phyloP scores from a whole-genome alignment of 2,329 filamentous ascomycete genomes.

The Penicillium sp. region DNA sequence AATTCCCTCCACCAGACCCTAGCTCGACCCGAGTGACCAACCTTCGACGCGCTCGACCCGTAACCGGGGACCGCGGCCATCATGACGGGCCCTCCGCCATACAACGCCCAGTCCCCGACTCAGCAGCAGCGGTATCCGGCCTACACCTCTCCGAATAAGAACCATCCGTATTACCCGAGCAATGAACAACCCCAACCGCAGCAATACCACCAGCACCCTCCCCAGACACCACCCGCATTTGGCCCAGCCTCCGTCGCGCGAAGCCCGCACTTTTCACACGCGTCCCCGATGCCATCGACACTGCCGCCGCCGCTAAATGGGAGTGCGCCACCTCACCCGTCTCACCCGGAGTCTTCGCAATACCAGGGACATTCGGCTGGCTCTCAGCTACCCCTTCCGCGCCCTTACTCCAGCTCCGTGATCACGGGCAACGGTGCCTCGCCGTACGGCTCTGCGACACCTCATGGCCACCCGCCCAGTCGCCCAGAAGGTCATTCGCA shows the following conservation, averaged over 20 bases:
- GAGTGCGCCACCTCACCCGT: slow-evolving; percentile 26
- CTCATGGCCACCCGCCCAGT: slow-evolving; percentile 44
- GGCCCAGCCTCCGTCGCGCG: slow-evolving; percentile 35
- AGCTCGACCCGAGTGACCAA: slow-evolving; percentile 6
- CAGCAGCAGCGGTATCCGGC: slow-evolving; percentile 43
- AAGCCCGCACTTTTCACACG: slow-evolving; percentile 43
- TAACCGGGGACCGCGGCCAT: slow-evolving; percentile 33
- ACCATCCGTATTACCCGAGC: slow-evolving; percentile 42
- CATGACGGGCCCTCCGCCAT: slow-evolving; percentile 47
- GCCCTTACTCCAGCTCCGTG: slow-evolving; percentile 36
- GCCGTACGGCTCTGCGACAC: slow-evolving; percentile 36
- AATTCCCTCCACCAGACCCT: slow-evolving; percentile 14
- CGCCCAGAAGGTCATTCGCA: slow-evolving; percentile 40
- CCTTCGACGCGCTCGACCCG: slow-evolving; percentile 28
- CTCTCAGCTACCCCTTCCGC: slow-evolving; percentile 33
- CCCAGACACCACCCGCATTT: slow-evolving; percentile 45
- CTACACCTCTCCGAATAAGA: slow-evolving; percentile 46
- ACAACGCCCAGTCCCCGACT: slow-evolving; percentile 46
- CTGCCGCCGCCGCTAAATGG: slow-evolving; percentile 43
- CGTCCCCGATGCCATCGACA: slow-evolving; percentile 39
- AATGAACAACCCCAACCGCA: slow-evolving; percentile 34
- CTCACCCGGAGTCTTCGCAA: slow-evolving; percentile 36
- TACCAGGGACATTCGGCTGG: slow-evolving; percentile 36
- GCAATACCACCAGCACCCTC: slow-evolving; percentile 41
- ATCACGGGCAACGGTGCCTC: slow-evolving; percentile 38